A percentile compares a stretch with the other conserved stretches of the same genome.
These are phyloP conservation scores for Coemansia asiatica DNA, from an alignment of 192 early-diverging fungal species.

Conservation along the genomic window DNA sequence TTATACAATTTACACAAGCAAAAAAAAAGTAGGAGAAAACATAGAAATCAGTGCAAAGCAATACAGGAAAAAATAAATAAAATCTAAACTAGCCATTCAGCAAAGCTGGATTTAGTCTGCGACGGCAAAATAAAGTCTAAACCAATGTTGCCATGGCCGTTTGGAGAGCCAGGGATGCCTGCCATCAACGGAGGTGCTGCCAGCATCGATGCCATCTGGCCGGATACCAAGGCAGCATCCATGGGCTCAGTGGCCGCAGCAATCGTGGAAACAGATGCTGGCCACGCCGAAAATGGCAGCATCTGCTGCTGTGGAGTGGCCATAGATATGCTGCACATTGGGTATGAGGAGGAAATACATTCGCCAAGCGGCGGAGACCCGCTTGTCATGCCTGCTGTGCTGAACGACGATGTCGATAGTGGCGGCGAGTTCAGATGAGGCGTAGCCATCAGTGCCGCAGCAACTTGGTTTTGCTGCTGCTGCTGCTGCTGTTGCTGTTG, in stretches of 20 bases:
- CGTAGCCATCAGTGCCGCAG: slow-evolving; percentile 3
- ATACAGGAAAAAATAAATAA: slow-evolving; percentile 13
- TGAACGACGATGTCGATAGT: slow-evolving; percentile 20
- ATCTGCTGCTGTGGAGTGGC: slow-evolving; percentile 1
- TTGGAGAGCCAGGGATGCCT: neutral
- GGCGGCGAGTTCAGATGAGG: slow-evolving; percentile 30
- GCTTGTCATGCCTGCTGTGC: slow-evolving; percentile 5
- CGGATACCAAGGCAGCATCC: neutral
- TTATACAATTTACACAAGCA: neutral
- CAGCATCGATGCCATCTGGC: slow-evolving; percentile 10
- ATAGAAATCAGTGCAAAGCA: slow-evolving; percentile 7
- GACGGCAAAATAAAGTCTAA: slow-evolving; percentile 10
- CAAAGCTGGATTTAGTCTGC: slow-evolving; percentile 4
- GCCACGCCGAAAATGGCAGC: slow-evolving; percentile 1
- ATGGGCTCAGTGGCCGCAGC: neutral
- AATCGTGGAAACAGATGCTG: neutral
- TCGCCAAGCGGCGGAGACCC: slow-evolving; percentile 15
- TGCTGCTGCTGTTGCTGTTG: slow-evolving; percentile 25
- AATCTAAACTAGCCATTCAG: neutral
- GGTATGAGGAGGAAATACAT: slow-evolving; percentile 8
- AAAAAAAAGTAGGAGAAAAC: slow-evolving; percentile 1
- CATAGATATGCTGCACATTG: neutral
- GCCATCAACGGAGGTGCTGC: slow-evolving; percentile 3
- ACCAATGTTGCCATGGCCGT: neutral
- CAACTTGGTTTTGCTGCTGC: slow-evolving; percentile 7